Evolutionary conservation across 163 green algal species (phyloP).

Genomic region (Chlamydomonas reinhardtii): DNA sequence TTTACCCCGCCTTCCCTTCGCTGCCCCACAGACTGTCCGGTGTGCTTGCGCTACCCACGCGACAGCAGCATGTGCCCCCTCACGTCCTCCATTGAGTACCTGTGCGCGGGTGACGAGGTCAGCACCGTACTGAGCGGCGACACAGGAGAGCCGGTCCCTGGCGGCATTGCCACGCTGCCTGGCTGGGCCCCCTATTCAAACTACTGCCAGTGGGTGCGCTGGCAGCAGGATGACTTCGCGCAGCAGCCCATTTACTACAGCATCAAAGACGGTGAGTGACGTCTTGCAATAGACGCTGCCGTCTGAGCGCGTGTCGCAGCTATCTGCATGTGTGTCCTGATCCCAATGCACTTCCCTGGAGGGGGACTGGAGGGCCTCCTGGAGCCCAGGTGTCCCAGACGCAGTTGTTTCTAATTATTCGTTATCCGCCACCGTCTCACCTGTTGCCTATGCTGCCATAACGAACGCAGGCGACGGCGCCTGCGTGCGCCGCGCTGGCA

Average conservation of each 20-base stretch:
- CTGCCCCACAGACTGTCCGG: too few species aligned
- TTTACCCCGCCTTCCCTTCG: too few species aligned
- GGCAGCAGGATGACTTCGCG: neutral
- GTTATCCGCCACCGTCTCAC: too few species aligned
- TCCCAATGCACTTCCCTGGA: too few species aligned
- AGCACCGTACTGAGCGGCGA: neutral
- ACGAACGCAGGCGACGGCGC: neutral
- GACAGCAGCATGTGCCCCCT: neutral
- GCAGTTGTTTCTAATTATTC: too few species aligned
- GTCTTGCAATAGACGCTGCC: too few species aligned
- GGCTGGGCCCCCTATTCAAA: neutral
- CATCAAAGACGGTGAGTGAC: neutral
- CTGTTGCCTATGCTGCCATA: too few species aligned
- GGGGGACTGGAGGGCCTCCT: too few species aligned
- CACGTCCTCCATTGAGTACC: neutral
- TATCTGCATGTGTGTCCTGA: too few species aligned
- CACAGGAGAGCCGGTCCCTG: neutral
- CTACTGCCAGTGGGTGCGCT: conserved; percentile 11
- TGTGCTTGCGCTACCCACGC: neutral
- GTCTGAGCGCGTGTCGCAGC: too few species aligned
- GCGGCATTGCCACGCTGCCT: neutral
- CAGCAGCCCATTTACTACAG: neutral
- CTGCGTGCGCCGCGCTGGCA: neutral
- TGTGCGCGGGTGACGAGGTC: neutral
- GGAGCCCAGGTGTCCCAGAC: too few species aligned